Conservation (phyloP, 257 asterid species). For the Paraleonurus japonicus region DNA sequence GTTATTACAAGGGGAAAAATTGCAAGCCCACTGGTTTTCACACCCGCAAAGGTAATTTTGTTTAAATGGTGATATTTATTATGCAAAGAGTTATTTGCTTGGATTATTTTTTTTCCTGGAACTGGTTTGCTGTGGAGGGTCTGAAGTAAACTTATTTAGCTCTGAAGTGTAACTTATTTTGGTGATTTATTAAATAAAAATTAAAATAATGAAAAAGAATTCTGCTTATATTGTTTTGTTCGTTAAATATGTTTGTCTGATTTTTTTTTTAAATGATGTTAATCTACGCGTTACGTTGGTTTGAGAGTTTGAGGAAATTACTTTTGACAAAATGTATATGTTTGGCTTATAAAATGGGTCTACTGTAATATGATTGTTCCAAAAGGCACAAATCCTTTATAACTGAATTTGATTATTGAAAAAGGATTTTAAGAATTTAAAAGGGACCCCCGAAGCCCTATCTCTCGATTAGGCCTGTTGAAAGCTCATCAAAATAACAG, state of each 20-base stretch:
- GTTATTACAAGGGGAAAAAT: conserved; percentile 81
- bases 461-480: background rate
- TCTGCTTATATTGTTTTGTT: background rate
- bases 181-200: background rate
- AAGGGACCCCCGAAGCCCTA: background rate
- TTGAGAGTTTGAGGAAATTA: background rate
- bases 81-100: background rate
- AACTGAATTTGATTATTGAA: background rate
- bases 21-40: conserved; percentile 94
- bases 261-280: background rate
- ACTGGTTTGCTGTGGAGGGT: background rate
- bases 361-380: background rate
- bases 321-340: background rate
- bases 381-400: background rate
- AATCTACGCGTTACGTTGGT: background rate
- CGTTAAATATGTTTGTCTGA: background rate
- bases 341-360: background rate
- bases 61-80: background rate
- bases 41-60: conserved; percentile 75
- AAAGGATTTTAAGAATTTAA: background rate
- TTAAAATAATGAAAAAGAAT: too few relatives aligned
- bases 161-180: background rate
- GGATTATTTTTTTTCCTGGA: background rate
- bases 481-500: background rate
- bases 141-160: background rate